phyloP scores from a whole-genome alignment of 208 protist species.

The Leishmania martiniquensis region DNA sequence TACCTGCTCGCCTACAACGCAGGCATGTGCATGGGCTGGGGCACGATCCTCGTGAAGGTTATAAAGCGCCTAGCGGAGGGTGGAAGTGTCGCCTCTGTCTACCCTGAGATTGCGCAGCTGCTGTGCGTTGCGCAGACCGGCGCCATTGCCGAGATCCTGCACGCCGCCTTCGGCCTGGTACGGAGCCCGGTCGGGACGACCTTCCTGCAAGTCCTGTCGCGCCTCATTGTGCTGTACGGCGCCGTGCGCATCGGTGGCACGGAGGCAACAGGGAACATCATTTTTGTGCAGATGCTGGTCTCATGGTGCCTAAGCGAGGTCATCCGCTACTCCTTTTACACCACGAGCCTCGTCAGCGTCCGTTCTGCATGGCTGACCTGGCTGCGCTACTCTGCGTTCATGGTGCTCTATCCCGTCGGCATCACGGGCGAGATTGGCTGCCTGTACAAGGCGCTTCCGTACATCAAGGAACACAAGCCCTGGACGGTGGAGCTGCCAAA shows the following conservation, averaged over 20 bases:
- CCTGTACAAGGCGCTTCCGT: constrained; percentile 77
- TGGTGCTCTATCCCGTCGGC: constrained; percentile 90
- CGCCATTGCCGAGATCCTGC: constrained; percentile 84
- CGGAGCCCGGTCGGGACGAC: constrained; percentile 80
- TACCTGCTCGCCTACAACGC: constrained; percentile 86
- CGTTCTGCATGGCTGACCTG: constrained; percentile 65
- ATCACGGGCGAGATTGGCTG: constrained; percentile 89
- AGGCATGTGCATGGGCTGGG: constrained; percentile 75
- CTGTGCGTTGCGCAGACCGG: constrained; percentile 86
- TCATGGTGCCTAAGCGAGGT: constrained; percentile 89
- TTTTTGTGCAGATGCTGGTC: constrained; percentile 78
- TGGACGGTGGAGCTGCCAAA: constrained; percentile 81
- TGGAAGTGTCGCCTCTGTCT: constrained; percentile 46
- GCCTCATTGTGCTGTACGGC: constrained; percentile 86
- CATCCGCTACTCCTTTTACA: constrained; percentile 92
- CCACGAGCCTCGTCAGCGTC: constrained; percentile 49
- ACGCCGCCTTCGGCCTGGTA: constrained; percentile 80
- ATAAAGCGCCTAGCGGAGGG: constrained; percentile 39
- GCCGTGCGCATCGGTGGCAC: constrained; percentile 70
- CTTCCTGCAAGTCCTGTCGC: constrained; percentile 86
- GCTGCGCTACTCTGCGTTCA: constrained; percentile 92
- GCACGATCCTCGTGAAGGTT: constrained; percentile 61
- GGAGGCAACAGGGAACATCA: constrained; percentile 40
- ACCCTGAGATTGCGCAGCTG: constrained; percentile 59
- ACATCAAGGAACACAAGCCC: constrained; percentile 63